A percentile compares a stretch with the other conserved stretches of the same genome.
Evolutionary conservation across 2,329 filamentous ascomycete genomes (phyloP).

Genomic region (Botrytis fabae): DNA sequence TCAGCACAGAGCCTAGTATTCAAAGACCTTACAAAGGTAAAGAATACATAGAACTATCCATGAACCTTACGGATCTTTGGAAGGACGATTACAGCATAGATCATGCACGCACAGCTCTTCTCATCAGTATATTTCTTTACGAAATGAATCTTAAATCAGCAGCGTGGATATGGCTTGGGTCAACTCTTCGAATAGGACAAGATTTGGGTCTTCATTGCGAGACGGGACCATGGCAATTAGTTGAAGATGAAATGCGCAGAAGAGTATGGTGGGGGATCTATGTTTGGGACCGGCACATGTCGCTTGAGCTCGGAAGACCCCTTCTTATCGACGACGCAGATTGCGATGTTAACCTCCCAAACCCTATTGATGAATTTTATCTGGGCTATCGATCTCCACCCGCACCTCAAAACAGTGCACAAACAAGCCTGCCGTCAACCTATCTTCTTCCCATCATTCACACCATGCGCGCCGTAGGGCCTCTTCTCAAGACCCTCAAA

Average conservation of each 20-base stretch:
- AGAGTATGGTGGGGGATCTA: constrained; percentile 95
- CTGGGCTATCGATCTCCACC: constrained; percentile 51
- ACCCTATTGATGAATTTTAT: constrained; percentile 77
- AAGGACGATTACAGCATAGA: constrained; percentile 75
- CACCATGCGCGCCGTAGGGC: constrained; percentile 74
- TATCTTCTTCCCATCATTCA: constrained; percentile 78
- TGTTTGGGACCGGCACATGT: constrained; percentile 77
- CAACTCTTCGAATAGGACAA: constrained; percentile 76
- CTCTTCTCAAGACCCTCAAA: constrained; percentile 69
- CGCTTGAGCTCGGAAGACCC: constrained; percentile 78
- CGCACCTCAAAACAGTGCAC: constrained; percentile 51
- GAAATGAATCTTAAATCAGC: constrained; percentile 86
- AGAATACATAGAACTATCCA: constrained; percentile 70
- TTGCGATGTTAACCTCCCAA: constrained; percentile 80
- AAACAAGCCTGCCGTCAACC: constrained; percentile 57
- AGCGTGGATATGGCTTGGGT: constrained; percentile 83
- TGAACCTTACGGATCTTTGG: constrained; percentile 75
- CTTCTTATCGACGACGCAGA: constrained; percentile 83
- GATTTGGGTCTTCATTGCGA: constrained; percentile 80
- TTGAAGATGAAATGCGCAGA: constrained; percentile 83
- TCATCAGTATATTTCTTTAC: constrained; percentile 76
- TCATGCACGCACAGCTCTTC: constrained; percentile 68
- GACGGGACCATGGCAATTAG: constrained; percentile 66
- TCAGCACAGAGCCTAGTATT: constrained; percentile 59
- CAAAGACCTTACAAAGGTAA: constrained; percentile 56